phyloP scores from a whole-genome alignment of 2,329 filamentous ascomycete species.

The Pseudogymnoascus sp. region DNA sequence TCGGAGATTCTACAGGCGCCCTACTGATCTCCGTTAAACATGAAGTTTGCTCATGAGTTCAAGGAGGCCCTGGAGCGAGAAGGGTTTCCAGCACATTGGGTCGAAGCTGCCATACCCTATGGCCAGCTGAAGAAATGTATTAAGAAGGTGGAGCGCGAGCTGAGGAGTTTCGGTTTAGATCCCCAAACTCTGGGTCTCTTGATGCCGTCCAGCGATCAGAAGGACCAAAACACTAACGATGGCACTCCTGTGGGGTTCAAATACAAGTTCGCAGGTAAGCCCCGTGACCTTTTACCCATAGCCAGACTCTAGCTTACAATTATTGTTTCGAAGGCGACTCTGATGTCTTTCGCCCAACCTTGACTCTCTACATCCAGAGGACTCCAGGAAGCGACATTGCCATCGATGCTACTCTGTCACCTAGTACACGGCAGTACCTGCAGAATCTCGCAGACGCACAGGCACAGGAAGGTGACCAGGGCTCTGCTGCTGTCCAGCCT shows the following conservation, averaged over 20 bases:
- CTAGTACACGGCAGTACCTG: conserved; percentile 50
- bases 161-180: conserved; percentile 63
- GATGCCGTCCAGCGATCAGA: conserved; percentile 28
- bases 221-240: conserved; percentile 12
- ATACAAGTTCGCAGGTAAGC: conserved; percentile 46
- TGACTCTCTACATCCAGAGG: conserved; percentile 62
- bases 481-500: background rate
- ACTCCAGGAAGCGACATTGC: conserved; percentile 49
- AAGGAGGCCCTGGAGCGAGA: conserved; percentile 59
- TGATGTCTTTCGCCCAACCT: conserved; percentile 52
- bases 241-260: conserved; percentile 36
- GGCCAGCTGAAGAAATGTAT: conserved; percentile 82
- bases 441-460: conserved; percentile 31
- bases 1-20: background rate
- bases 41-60: conserved; percentile 85
- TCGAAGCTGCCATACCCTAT: conserved; percentile 73
- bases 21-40: conserved; percentile 29
- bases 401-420: conserved; percentile 55
- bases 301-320: background rate
- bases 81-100: conserved; percentile 65
- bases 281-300: background rate
- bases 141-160: conserved; percentile 67
- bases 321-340: conserved; percentile 28
- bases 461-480: background rate
- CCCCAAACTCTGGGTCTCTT: conserved; percentile 60